Conservation (phyloP, 2,329 filamentous ascomycete genomes). For the Lecanosticta acicola region DNA sequence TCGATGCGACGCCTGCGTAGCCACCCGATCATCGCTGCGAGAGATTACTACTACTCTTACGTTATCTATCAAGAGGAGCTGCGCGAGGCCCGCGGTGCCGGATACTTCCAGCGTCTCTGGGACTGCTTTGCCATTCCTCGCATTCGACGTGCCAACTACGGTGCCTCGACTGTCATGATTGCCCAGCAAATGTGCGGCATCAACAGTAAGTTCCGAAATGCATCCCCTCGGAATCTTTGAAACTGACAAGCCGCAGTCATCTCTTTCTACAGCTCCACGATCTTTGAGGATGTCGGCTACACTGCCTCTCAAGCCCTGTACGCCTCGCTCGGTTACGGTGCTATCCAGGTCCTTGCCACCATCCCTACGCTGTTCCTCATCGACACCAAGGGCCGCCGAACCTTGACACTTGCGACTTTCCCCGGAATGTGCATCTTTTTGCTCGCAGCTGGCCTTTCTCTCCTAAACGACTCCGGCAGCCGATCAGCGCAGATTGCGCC, state of each 20-base stretch:
- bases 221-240: background rate
- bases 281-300: conserved; percentile 36
- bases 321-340: conserved; percentile 42
- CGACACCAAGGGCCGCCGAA: conserved; percentile 42
- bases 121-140: conserved; percentile 48
- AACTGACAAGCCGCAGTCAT: conserved; percentile 25
- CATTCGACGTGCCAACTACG: conserved; percentile 40
- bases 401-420: conserved; percentile 38
- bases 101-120: conserved; percentile 40
- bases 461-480: conserved; percentile 29
- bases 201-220: conserved; percentile 20
- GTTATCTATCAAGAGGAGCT: conserved; percentile 34
- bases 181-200: conserved; percentile 34
- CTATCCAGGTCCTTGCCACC: conserved; percentile 43
- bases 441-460: conserved; percentile 43
- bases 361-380: conserved; percentile 44
- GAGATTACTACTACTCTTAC: conserved; percentile 51
- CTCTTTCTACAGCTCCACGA: conserved; percentile 35
- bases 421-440: conserved; percentile 46
- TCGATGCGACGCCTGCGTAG: conserved; percentile 47
- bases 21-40: conserved; percentile 49
- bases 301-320: conserved; percentile 33
- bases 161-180: conserved; percentile 34
- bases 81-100: conserved; percentile 33
- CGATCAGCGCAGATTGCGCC: conserved; percentile 33